Evolutionary conservation across 257 asterid genomes (phyloP), one percentile per base, ranked within the genome.

Genomic region (Primulina eburnea): DNA sequence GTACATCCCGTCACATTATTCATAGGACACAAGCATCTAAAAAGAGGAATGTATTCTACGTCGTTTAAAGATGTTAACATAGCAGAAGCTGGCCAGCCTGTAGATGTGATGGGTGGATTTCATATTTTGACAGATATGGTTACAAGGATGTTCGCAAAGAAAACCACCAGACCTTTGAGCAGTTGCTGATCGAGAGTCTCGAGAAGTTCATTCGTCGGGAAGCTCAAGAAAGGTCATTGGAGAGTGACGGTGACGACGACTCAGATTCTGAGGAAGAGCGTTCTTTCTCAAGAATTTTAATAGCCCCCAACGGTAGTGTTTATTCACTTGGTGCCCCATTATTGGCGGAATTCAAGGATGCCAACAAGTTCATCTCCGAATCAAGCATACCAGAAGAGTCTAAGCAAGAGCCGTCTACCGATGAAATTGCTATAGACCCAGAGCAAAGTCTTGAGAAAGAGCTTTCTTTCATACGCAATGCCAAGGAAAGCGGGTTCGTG

Each of bases 121-220:
- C 47, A 63, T 55, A 73, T 10, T 72, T 57, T 59, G 64, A 83
- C 89, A 94, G 99, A 77, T 94, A 94, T 59, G 99, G 99, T 28
- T 94, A 94, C 95, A 94, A 91, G 87, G 99, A 94, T 71, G 93
- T 81, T 58, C 98, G 92, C 67, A 91, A 91, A 82, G 97, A 91
- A 85, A 88, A 83, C 80, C 96, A 88, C 85, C 95, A 88, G 81
- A 85, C 82, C 29, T 91, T 94, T 62, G 99, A 94, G 88, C 96
- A 94, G 82, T 80, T 92, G 80, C 87, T 92, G 77, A 89, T 94
- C 18, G 99, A 94, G 78, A 85, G 90, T 75, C 96, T 94, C 18
- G 96, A 92, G 79, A 92, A 86, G 87, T 91, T 91, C 83, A 89
- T 91, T 18, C 91, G 96, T 6, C 80, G 93, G 60, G 99, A 91